phyloP scores from a whole-genome alignment of 257 asterid species.

The Phtheirospermum japonicum region DNA sequence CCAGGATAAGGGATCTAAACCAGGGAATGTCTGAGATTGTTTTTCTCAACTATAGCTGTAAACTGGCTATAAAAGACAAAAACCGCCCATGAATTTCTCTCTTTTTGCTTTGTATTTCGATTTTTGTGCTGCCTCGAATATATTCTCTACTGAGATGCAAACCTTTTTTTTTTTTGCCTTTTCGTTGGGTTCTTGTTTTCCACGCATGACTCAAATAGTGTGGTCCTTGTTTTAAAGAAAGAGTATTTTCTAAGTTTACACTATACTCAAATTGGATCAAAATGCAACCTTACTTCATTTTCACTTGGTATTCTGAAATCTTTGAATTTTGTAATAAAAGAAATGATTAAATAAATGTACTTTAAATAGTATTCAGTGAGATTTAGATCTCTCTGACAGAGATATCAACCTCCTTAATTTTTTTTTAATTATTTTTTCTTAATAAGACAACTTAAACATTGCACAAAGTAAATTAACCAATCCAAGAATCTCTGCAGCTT shows the following conservation, averaged over 20 bases:
- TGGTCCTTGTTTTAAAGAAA: not conserved
- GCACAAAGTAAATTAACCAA: constrained; percentile 3
- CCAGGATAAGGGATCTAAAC: constrained; percentile 19
- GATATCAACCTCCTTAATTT: constrained; percentile 23
- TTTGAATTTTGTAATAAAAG: no score
- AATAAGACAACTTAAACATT: constrained; percentile 27
- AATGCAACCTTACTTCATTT: not conserved
- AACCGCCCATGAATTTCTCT: constrained; percentile 30
- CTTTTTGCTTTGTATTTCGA: constrained; percentile 1
- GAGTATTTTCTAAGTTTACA: not conserved
- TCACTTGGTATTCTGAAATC: no score
- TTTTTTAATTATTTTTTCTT: not conserved
- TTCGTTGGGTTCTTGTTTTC: constrained; percentile 18
- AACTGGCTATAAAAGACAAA: constrained; percentile 25
- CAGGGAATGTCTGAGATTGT: constrained; percentile 33
- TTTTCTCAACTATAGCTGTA: constrained; percentile 22
- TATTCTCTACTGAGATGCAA: no score
- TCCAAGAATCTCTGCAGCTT: constrained; percentile 34
- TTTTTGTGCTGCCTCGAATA: constrained; percentile 24
- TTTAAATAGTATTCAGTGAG: constrained; percentile 25
- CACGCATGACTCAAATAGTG: constrained; percentile 16
- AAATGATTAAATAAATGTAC: constrained; percentile 20
- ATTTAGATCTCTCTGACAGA: constrained; percentile 31
- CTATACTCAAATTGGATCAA: not conserved
- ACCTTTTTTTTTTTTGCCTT: not conserved